Evolutionary conservation across 2,329 filamentous ascomycete genomes (phyloP).

Genomic region (Colletotrichum orchidophilum): DNA sequence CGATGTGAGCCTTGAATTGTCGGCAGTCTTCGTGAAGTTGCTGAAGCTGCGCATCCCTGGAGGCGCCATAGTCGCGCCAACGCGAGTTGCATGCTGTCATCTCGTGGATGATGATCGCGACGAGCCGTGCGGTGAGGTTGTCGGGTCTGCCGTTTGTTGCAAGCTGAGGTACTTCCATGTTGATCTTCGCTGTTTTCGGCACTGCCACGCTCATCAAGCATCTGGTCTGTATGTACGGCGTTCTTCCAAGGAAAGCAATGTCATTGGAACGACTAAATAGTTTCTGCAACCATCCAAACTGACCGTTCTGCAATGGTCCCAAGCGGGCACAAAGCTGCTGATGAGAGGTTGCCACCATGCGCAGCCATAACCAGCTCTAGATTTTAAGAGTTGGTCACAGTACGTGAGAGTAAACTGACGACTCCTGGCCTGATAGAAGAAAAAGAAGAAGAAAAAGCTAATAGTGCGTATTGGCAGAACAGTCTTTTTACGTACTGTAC

Average conservation of each 20-base stretch:
- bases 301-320: not conserved
- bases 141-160: not conserved
- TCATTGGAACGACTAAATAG: not conserved
- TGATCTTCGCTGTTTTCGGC: not conserved
- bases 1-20: not conserved
- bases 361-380: not conserved
- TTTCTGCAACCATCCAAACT: not conserved
- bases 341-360: not conserved
- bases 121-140: conserved; percentile 1
- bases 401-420: not conserved
- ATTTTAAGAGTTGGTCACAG: not conserved
- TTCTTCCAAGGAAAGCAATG: not conserved
- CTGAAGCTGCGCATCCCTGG: not conserved
- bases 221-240: not conserved
- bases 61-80: not conserved
- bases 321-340: not conserved
- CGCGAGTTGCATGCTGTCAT: not conserved
- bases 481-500: not conserved
- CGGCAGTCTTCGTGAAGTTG: not conserved
- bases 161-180: conserved; percentile 1
- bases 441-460: not conserved
- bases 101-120: conserved; percentile 3
- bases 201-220: not conserved
- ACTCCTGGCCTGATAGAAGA: not conserved
- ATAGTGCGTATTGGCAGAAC: not conserved